Evolutionary conservation across 2,329 filamentous ascomycete genomes (phyloP).

Genomic region (Plectosphaerella plurivora): DNA sequence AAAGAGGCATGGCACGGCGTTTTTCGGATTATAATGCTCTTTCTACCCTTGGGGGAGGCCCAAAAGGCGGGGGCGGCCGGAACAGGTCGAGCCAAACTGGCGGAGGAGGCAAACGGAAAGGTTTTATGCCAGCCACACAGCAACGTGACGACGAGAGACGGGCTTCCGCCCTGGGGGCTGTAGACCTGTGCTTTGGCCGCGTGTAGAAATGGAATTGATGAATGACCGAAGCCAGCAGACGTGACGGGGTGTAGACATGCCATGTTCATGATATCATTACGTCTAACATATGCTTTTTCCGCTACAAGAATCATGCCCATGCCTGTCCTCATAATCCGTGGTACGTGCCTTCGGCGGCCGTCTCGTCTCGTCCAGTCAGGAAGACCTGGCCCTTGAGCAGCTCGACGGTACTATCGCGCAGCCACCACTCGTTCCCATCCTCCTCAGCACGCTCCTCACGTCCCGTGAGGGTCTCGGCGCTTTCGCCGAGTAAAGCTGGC

Average conservation of each 20-base stretch:
- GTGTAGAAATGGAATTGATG: neutral
- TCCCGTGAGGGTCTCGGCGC: conserved; percentile 25
- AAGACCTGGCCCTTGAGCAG: conserved; percentile 51
- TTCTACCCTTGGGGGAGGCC: neutral
- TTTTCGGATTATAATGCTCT: neutral
- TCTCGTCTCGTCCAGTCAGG: conserved; percentile 37
- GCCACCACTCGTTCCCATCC: conserved; percentile 42
- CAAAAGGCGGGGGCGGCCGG: neutral
- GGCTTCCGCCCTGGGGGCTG: neutral
- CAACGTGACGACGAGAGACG: neutral
- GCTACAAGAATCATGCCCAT: neutral
- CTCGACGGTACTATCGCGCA: conserved; percentile 51
- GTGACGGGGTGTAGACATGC: neutral
- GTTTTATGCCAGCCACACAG: neutral
- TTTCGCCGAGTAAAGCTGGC: conserved; percentile 19
- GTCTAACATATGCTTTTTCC: neutral
- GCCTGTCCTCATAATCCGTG: neutral
- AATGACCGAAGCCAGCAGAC: neutral
- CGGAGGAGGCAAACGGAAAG: neutral
- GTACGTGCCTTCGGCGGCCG: conserved; percentile 16
- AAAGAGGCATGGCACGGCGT: neutral
- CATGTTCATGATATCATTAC: conserved; percentile 1
- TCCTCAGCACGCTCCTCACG: conserved; percentile 5
- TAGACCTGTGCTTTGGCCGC: neutral
- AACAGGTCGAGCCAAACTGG: no score